Evolutionary conservation across 2,329 filamentous ascomycete species (phyloP), one percentile per base, ranked within the genome.

Genomic region (Akanthomyces muscarius): DNA sequence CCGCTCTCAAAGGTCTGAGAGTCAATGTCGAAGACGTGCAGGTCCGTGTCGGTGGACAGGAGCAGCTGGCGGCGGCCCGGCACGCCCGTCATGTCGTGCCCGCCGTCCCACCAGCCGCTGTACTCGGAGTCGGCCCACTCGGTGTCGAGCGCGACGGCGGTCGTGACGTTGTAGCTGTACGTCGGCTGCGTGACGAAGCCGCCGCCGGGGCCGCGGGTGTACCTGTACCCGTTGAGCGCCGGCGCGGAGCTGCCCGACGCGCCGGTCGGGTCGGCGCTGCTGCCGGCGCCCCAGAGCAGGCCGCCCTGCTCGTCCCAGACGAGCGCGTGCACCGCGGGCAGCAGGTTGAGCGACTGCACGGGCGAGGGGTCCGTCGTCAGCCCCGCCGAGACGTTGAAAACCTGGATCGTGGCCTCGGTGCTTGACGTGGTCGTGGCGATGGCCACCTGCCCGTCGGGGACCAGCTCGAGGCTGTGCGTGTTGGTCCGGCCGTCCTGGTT

Each of bases 401-500:
- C 14, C 10, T 30, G 44, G 33, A 62, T 56, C 18, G 30, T 44
- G n/a, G 13, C 42, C 30, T 21, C 13, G 4, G 25, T 18, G 30
- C 18, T 6, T 16, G 42, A 4, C n/a, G n/a, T 48, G 13, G 50
- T 55, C 13, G 50, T 62, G 28, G 59, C 59, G 41, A 62, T 7
- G 25, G 59, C 59, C 14, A 62, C 13, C 28, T 48, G n/a, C 10
- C 44, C 52, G 44, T 62, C 52, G n/a, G 59, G 59, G 6, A 62
- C 42, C 23, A 62, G 51, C 42, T 62, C 60, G 7, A 62, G 60
- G 60, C 52, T 56, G 52, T 62, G 60, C 11, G 60, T 62, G 60
- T 62, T 62, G 44, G 14, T 13, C 51, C 56, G 28, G 53, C 33
- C 8, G 45, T 36, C 53, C 30, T 18, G 44, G 44, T 50, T 5